Base-by-base conservation (phyloP, 305 asterid species). In the Fraxinus baroniana region DNA sequence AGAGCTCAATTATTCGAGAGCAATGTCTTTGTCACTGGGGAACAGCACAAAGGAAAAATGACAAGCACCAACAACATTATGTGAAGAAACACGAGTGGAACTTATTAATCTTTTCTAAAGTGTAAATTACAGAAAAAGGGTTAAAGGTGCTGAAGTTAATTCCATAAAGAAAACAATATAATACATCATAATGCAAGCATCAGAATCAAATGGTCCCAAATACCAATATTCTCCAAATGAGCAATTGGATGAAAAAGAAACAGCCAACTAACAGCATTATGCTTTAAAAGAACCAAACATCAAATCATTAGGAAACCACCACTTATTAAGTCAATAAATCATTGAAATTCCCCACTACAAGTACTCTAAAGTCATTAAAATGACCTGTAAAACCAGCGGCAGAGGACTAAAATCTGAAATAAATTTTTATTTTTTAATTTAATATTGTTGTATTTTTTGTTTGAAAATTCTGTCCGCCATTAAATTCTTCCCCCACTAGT, bases 31-130 rank as follows among this genome's bases (percentile, higher is more conserved):
- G 73, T 82, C 74, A 80, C 74, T 17, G 49, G n/a, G 81, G 77
- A 87, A 85, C 84, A 82, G 86, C 83, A 78, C 80, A 83, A 44
- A 70, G 82, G 83, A 49, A 78, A 85, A 83, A 80, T 84, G 77
- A 55, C 84, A 83, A 85, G 79, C 80, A 83, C 88, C 87, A 81
- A 74, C 62, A 73, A 74, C 90, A 87, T 82, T 66, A 83, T 86
- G 93, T 75, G 85, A 89, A 89, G 85, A 89, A 92, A 88, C 88
- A 79, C 84, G 89, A 84, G 81, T 62, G 87, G 87, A 73, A 75
- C 70, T 76, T 80, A 78, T 64, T 78, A 80, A 79, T 68, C 33
- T 5, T 64, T 80, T 57, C 75, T 55, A 79, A 30, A 80, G 57
- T 78, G 79, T 68, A 78, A 83, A 82, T 79, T 77, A 70, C 80